Conservation (phyloP, 169 alveolate species). For the Amoebophrya sp. region DNA sequence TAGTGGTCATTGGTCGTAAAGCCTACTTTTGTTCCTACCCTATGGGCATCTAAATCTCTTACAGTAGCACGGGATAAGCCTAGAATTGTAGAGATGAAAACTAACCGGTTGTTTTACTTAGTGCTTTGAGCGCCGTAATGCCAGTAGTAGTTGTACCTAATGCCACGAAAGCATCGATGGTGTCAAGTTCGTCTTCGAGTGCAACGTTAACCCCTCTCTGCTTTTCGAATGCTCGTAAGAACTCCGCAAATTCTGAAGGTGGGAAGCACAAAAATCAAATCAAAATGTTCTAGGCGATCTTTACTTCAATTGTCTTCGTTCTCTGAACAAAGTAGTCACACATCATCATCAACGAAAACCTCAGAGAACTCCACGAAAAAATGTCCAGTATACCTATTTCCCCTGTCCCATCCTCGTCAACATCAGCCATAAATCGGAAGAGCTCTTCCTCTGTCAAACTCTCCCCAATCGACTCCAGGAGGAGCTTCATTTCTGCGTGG, state of each 20-base stretch:
- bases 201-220: conserved; percentile 36
- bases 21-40: no score
- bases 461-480: conserved; percentile 47
- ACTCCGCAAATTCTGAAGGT: conserved; percentile 51
- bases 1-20: no score
- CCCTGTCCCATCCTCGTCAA: conserved; percentile 51
- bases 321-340: no score
- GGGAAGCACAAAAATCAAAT: conserved; percentile 26
- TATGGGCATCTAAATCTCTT: no score
- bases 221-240: conserved; percentile 54
- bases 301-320: no score
- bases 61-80: no score
- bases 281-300: neutral
- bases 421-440: conserved; percentile 51
- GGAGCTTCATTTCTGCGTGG: conserved; percentile 39
- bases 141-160: conserved; percentile 18
- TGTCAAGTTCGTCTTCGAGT: conserved; percentile 42
- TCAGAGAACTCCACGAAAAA: no score
- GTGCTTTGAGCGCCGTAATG: no score
- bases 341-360: no score
- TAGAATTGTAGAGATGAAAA: no score
- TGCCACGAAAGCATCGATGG: conserved; percentile 51
- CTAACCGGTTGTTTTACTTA: no score
- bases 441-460: conserved; percentile 3
- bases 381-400: conserved; percentile 34